phyloP scores from a whole-genome alignment of 768 basidiomycete species.

The Trichaptum fuscoviolaceum region DNA sequence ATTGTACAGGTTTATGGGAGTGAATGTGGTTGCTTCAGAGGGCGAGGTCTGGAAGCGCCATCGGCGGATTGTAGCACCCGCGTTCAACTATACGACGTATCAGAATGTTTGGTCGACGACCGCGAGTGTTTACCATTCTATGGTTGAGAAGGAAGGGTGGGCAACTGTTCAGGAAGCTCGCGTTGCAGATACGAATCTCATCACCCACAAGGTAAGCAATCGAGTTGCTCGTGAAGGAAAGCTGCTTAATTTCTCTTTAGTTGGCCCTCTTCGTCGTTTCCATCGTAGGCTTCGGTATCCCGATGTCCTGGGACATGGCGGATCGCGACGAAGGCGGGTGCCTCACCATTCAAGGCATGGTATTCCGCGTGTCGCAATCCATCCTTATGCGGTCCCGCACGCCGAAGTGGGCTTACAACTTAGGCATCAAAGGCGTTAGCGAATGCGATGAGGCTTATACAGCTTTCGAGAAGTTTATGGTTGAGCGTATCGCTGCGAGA shows the following conservation, averaged over 20 bases:
- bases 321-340: neutral
- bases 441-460: constrained; percentile 1
- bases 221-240: neutral
- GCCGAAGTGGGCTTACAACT: neutral
- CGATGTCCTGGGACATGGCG: constrained; percentile 15
- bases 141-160: constrained; percentile 34
- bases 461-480: neutral
- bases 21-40: constrained; percentile 40
- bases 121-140: constrained; percentile 30
- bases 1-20: constrained; percentile 30
- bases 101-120: constrained; percentile 39
- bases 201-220: constrained; percentile 11
- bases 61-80: constrained; percentile 37
- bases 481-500: neutral
- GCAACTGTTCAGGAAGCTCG: neutral
- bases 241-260: constrained; percentile 3
- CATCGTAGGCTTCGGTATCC: constrained; percentile 24
- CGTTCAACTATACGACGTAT: constrained; percentile 38
- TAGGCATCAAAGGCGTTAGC: neutral
- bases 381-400: neutral
- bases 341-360: constrained; percentile 2
- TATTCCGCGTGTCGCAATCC: neutral
- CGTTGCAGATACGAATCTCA: constrained; percentile 12
- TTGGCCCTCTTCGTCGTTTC: constrained; percentile 22
- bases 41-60: constrained; percentile 43